phyloP scores from a whole-genome alignment of 805 yeast species.

The Komagataella pastoris region DNA sequence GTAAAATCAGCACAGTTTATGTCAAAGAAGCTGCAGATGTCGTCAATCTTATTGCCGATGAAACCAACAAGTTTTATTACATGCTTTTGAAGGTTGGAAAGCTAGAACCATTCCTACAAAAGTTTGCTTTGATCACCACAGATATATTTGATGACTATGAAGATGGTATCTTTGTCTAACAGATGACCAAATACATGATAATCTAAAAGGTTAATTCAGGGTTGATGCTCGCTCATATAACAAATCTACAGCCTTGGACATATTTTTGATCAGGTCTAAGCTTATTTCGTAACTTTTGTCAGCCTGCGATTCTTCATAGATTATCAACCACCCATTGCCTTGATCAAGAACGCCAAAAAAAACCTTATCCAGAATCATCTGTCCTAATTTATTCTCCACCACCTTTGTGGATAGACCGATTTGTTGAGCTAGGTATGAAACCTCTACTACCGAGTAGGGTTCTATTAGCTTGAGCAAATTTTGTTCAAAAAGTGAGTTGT shows the following conservation, averaged over 20 bases:
- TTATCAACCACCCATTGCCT: conserved; percentile 94
- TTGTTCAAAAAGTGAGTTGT: conserved; percentile 87
- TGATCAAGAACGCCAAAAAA: conserved; percentile 95
- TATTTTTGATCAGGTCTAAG: conserved; percentile 72
- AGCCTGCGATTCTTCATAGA: conserved; percentile 78
- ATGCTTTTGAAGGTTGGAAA: conserved; percentile 47
- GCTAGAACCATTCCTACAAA: conserved; percentile 36
- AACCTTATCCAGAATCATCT: conserved; percentile 93
- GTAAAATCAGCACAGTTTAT: conserved; percentile 24
- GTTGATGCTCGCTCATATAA: conserved; percentile 88
- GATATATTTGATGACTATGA: conserved; percentile 13
- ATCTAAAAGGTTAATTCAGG: conserved; percentile 33
- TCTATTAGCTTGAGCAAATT: conserved; percentile 90
- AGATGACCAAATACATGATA: background rate
- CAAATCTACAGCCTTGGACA: conserved; percentile 80
- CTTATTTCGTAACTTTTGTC: conserved; percentile 86
- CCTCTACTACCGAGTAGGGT: conserved; percentile 93
- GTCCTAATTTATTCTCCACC: conserved; percentile 88
- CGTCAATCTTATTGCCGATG: conserved; percentile 56
- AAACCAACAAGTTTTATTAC: conserved; percentile 42
- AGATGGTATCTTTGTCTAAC: conserved; percentile 23
- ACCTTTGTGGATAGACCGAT: conserved; percentile 81
- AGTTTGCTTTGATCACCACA: conserved; percentile 37
- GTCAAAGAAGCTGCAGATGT: conserved; percentile 44
- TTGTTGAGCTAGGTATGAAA: conserved; percentile 73